Conservation (phyloP, 2,329 filamentous ascomycete species). For the Apiospora malaysiana region DNA sequence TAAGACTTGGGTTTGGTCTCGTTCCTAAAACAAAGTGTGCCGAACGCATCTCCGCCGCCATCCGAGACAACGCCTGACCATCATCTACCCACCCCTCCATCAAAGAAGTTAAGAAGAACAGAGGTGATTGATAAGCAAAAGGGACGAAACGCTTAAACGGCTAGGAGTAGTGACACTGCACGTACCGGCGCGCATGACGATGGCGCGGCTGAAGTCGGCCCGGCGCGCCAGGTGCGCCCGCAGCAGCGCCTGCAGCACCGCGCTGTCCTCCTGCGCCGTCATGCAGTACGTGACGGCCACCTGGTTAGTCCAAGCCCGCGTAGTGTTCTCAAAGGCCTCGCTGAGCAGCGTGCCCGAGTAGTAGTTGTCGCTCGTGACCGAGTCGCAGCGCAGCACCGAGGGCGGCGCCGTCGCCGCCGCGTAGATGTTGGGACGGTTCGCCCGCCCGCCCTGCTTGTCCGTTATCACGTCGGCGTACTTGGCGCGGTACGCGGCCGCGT, state of each 20-base stretch:
- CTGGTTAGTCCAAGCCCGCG: slow-evolving; percentile 66
- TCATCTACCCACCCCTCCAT: no score
- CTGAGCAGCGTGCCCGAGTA: slow-evolving; percentile 67
- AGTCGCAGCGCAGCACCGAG: slow-evolving; percentile 67
- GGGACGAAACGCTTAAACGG: background rate
- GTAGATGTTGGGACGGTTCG: slow-evolving; percentile 34
- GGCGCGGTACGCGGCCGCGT: slow-evolving; percentile 58
- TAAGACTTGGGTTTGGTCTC: background rate
- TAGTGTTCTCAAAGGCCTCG: slow-evolving; percentile 64
- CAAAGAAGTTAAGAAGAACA: no score
- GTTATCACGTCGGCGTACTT: slow-evolving; percentile 58
- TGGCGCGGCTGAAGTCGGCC: slow-evolving; percentile 70
- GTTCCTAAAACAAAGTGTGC: slow-evolving; percentile 9
- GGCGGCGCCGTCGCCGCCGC: slow-evolving; percentile 53
- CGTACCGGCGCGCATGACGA: slow-evolving; percentile 68
- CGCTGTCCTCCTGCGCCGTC: slow-evolving; percentile 76
- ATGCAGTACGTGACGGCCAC: slow-evolving; percentile 68
- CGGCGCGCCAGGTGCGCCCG: slow-evolving; percentile 61
- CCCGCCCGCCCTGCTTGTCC: no score
- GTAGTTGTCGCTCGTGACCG: slow-evolving; percentile 75
- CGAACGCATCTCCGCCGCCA: background rate
- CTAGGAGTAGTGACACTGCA: background rate
- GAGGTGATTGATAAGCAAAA: no score
- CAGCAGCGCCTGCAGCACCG: slow-evolving; percentile 68
- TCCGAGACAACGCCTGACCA: no score